Percentiles rank a stretch among this genome's conserved stretches.
These are phyloP conservation scores for Ogataea ganodermae DNA, from an alignment of 805 yeast species.

Conservation along the genomic window DNA sequence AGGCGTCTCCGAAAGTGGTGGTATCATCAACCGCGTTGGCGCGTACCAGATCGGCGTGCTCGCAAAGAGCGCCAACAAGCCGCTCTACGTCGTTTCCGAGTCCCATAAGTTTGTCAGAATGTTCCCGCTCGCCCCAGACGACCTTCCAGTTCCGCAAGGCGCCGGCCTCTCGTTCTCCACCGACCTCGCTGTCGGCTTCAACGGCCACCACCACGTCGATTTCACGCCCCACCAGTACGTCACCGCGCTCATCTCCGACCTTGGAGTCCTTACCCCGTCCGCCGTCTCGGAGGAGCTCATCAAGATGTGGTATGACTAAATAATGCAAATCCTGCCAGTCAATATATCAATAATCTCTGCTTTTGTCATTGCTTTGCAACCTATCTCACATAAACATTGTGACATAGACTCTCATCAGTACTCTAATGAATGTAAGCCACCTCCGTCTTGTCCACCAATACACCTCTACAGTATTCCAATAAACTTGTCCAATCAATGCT, in stretches of 20 bases:
- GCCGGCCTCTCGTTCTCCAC: constrained; percentile 48
- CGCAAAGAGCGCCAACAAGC: constrained; percentile 88
- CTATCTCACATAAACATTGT: too few relatives aligned
- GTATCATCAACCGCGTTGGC: constrained; percentile 93
- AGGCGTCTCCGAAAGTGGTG: constrained; percentile 99
- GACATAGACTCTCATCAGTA: too few relatives aligned
- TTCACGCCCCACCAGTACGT: constrained; percentile 95
- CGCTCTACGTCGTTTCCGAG: constrained; percentile 92
- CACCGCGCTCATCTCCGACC: constrained; percentile 92
- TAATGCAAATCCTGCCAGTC: not conserved
- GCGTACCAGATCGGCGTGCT: constrained; percentile 92
- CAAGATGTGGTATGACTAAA: constrained; percentile 93
- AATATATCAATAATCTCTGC: too few relatives aligned
- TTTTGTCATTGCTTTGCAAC: too few relatives aligned
- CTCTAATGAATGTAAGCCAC: too few relatives aligned
- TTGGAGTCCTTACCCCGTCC: constrained; percentile 95
- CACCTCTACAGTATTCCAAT: too few relatives aligned
- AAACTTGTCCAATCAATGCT: too few relatives aligned
- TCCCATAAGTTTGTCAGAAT: constrained; percentile 94
- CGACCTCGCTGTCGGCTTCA: constrained; percentile 32
- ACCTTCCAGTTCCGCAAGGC: constrained; percentile 62
- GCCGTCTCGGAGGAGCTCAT: constrained; percentile 98
- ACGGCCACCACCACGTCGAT: constrained; percentile 66
- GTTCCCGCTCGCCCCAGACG: constrained; percentile 92
- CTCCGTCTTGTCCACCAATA: too few relatives aligned